phyloP scores from a whole-genome alignment of 129 eudicot species.

The Saussurea involucrata region DNA sequence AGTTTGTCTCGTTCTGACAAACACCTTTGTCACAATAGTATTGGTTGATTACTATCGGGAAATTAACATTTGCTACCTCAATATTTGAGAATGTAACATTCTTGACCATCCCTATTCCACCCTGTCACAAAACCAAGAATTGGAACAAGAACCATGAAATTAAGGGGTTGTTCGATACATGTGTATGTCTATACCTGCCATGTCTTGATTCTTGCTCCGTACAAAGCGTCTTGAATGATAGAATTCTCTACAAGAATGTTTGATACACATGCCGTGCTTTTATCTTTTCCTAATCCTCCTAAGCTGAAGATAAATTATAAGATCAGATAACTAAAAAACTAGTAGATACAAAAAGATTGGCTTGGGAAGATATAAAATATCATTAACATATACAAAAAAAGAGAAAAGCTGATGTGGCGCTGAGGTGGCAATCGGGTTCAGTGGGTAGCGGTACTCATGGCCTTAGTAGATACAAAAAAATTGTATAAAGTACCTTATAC shows the following conservation, averaged over 20 bases:
- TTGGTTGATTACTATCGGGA: conserved; percentile 76
- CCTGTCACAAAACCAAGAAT: conserved; percentile 28
- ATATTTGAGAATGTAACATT: conserved; percentile 73
- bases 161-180: neutral
- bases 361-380: neutral
- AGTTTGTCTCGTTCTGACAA: conserved; percentile 68
- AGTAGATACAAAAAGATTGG: neutral
- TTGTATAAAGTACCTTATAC: conserved; percentile 60
- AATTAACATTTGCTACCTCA: conserved; percentile 55
- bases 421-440: no score
- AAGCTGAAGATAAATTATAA: conserved; percentile 35
- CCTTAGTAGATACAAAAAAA: neutral
- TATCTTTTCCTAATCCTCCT: conserved; percentile 92
- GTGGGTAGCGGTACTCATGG: no score
- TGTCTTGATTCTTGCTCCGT: conserved; percentile 86
- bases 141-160: neutral
- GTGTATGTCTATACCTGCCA: conserved; percentile 55
- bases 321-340: neutral
- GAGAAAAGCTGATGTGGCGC: no score
- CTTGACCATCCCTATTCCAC: conserved; percentile 77
- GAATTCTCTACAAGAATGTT: conserved; percentile 58
- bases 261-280: conserved; percentile 70
- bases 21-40: conserved; percentile 66
- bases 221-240: conserved; percentile 49
- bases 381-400: no score